Evolutionary conservation across 192 early-diverging fungal genomes (phyloP).

Genomic region (Linnemannia schmuckeri): DNA sequence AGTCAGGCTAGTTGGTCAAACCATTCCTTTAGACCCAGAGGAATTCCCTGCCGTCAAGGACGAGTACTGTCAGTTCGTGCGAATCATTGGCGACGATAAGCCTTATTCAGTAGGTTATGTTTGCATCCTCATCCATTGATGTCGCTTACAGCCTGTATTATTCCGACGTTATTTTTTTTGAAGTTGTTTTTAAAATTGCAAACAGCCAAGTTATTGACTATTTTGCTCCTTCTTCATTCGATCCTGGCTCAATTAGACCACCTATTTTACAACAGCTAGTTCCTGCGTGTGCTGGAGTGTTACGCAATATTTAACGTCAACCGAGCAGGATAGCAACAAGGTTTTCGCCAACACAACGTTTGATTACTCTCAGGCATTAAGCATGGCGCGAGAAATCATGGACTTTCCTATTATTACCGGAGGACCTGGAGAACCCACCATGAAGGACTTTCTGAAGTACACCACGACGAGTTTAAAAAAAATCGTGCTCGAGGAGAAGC

Average conservation of each 20-base stretch:
- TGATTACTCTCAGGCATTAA: background rate
- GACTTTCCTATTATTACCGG: conserved; percentile 7
- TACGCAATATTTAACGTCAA: background rate
- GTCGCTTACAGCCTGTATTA: no score
- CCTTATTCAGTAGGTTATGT: conserved; percentile 11
- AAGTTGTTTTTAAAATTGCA: background rate
- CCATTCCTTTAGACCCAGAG: conserved; percentile 8
- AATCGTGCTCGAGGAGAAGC: conserved; percentile 18
- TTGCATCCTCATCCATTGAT: background rate
- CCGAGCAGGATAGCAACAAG: background rate
- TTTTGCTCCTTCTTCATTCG: no score
- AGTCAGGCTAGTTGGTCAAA: conserved; percentile 23
- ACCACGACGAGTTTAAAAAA: conserved; percentile 3
- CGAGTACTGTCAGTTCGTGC: background rate
- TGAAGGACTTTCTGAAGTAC: background rate
- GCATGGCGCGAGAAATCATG: conserved; percentile 8
- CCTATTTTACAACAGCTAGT: background rate
- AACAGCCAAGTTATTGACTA: background rate
- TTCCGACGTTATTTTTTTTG: background rate
- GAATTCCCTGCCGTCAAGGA: conserved; percentile 12
- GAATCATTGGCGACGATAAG: conserved; percentile 10
- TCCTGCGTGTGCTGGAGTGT: background rate
- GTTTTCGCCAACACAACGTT: conserved; percentile 6
- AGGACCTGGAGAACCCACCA: background rate
- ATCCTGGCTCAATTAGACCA: background rate